Evolutionary conservation across 192 early-diverging fungal species (phyloP).

Genomic region (Rhizoclosmatium sp.): DNA sequence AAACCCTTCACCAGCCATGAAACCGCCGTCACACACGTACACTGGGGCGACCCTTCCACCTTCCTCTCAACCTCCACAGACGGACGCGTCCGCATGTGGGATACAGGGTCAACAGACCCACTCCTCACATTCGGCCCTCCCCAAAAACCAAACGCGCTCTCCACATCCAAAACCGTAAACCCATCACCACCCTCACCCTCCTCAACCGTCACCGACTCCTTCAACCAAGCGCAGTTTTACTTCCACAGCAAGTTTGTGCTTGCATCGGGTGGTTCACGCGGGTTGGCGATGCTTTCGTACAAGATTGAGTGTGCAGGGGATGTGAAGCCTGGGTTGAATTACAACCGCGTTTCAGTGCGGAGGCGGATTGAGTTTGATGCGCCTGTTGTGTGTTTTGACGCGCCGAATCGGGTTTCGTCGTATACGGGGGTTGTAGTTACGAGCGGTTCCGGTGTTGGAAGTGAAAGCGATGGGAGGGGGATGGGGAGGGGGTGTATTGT

Average conservation of each 20-base stretch:
- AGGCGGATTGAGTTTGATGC: neutral
- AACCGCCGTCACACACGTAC: slow-evolving; percentile 33
- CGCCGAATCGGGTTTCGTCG: neutral
- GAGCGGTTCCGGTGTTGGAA: slow-evolving; percentile 9
- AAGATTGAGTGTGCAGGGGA: neutral
- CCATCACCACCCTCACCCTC: neutral
- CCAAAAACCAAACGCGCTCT: neutral
- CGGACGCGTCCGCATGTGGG: slow-evolving; percentile 39
- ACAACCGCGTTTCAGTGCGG: neutral
- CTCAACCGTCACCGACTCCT: neutral
- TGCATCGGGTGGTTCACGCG: neutral
- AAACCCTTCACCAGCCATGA: slow-evolving; percentile 38
- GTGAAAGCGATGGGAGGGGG: slow-evolving; percentile 22
- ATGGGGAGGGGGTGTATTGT: slow-evolving; percentile 3
- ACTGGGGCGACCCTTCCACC: slow-evolving; percentile 29
- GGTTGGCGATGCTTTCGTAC: neutral
- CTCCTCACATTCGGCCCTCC: neutral
- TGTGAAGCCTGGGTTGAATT: slow-evolving; percentile 24
- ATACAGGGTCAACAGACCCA: slow-evolving; percentile 31
- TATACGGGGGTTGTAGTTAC: neutral
- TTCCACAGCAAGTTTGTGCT: neutral
- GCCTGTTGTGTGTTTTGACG: slow-evolving; percentile 10
- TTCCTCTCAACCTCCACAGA: slow-evolving; percentile 41
- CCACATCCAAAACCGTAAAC: neutral
- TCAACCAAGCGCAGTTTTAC: slow-evolving; percentile 16